Evolutionary conservation across 345 rosid genomes (phyloP).

Genomic region (Eucalyptus dawsonii): DNA sequence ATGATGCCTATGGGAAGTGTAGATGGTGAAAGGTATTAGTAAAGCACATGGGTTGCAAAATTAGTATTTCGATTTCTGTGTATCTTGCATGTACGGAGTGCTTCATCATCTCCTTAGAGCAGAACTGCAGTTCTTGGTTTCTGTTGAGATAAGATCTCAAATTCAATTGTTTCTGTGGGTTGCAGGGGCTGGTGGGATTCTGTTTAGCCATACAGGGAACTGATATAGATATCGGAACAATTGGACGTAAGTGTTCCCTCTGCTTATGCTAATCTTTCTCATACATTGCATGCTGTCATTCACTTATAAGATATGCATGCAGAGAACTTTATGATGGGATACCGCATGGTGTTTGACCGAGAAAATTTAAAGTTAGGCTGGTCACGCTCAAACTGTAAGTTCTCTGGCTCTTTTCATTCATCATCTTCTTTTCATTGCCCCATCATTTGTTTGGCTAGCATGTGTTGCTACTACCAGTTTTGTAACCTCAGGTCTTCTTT

Average conservation of each 20-base stretch:
- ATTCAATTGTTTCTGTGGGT: background rate
- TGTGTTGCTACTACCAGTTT: background rate
- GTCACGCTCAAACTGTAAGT: constrained; percentile 78
- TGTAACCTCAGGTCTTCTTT: background rate
- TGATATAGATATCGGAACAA: constrained; percentile 43
- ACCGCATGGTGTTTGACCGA: constrained; percentile 68
- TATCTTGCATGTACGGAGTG: background rate
- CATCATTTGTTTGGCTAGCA: background rate
- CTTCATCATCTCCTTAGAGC: background rate
- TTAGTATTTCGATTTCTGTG: background rate
- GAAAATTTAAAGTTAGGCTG: constrained; percentile 77
- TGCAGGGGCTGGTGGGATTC: constrained; percentile 21
- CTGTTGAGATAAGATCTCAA: background rate
- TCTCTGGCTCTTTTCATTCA: background rate
- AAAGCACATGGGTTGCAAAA: background rate
- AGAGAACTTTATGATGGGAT: constrained; percentile 86
- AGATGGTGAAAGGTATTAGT: background rate
- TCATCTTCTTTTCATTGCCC: background rate
- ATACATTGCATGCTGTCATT: background rate
- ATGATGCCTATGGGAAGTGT: background rate
- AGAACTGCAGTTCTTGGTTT: background rate
- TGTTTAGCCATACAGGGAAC: constrained; percentile 64
- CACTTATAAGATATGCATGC: constrained; percentile 3
- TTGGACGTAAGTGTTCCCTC: constrained; percentile 52
- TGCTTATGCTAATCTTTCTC: background rate